phyloP scores from a whole-genome alignment of 371 early-diverging fungal species.

The Apophysomyces trapeziformis region DNA sequence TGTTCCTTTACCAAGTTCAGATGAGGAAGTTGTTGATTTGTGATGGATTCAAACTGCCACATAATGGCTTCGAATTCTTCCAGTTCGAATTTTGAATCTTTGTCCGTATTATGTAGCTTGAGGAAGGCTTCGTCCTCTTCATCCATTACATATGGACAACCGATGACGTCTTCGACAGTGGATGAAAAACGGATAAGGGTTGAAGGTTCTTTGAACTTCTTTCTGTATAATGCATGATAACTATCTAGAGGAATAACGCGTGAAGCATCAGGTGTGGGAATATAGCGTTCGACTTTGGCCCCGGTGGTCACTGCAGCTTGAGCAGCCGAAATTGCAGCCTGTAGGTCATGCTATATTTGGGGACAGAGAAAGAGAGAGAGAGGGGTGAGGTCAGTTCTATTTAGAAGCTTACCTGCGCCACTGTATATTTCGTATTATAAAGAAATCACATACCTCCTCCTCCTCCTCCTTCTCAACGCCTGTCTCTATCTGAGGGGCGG shows the following conservation, averaged over 20 bases:
- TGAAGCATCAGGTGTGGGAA: conserved; percentile 96
- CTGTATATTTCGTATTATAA: conserved; percentile 4
- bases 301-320: conserved; percentile 72
- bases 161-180: conserved; percentile 84
- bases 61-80: conserved; percentile 84
- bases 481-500: conserved; percentile 72
- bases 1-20: conserved; percentile 50
- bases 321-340: conserved; percentile 86
- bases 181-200: conserved; percentile 84
- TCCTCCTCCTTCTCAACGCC: conserved; percentile 79
- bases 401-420: conserved; percentile 17
- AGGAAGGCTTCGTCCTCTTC: conserved; percentile 85
- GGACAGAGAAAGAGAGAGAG: background rate
- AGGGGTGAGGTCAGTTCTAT: background rate
- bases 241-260: conserved; percentile 57
- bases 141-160: conserved; percentile 89
- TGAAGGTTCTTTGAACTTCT: conserved; percentile 72
- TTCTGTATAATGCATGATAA: conserved; percentile 71
- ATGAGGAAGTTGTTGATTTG: conserved; percentile 59
- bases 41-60: conserved; percentile 73
- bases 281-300: conserved; percentile 65
- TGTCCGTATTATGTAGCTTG: conserved; percentile 42
- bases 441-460: conserved; percentile 54
- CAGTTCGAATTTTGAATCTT: conserved; percentile 45
- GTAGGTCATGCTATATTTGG: conserved; percentile 91